A percentile compares a stretch with the other conserved stretches of the same genome.
phyloP scores from a whole-genome alignment of 1,139 yeast species.

The Zygoascus meyerae region DNA sequence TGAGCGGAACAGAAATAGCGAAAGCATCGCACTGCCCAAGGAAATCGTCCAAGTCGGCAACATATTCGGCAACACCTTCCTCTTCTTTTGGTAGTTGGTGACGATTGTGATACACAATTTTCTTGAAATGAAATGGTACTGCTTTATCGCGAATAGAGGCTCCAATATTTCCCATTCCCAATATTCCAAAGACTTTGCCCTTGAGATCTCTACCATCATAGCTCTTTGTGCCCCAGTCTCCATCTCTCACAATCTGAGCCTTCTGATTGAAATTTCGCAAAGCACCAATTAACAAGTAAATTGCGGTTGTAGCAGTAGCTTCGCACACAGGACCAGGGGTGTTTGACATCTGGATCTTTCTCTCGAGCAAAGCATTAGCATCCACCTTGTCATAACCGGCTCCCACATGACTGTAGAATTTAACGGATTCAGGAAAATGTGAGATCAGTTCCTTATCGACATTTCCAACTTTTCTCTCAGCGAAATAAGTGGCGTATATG shows the following conservation, averaged over 20 bases:
- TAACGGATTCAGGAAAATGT: conserved; percentile 55
- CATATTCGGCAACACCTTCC: conserved; percentile 49
- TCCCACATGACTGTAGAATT: conserved; percentile 70
- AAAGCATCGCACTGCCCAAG: conserved; percentile 53
- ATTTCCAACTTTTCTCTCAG: conserved; percentile 41
- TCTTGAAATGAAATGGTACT: conserved; percentile 59
- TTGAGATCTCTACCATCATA: conserved; percentile 43
- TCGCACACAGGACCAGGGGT: conserved; percentile 65
- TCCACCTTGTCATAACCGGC: conserved; percentile 83
- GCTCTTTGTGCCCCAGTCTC: conserved; percentile 27
- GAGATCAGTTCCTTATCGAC: conserved; percentile 67
- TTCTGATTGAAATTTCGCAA: conserved; percentile 51
- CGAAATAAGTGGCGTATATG: conserved; percentile 20
- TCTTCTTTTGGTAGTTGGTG: conserved; percentile 47
- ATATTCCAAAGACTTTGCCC: conserved; percentile 60
- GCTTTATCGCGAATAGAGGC: conserved; percentile 64
- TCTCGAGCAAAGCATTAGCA: conserved; percentile 42
- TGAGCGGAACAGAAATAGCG: conserved; percentile 59
- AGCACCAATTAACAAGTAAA: conserved; percentile 53
- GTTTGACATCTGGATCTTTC: conserved; percentile 58
- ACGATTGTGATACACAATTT: conserved; percentile 62
- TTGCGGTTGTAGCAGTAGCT: conserved; percentile 72
- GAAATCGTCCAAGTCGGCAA: conserved; percentile 47
- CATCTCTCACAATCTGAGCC: conserved; percentile 35
- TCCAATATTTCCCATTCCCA: conserved; percentile 83